Percentiles rank a stretch among this genome's conserved stretches.
Conservation (phyloP, 75 land plant genomes). For the Larix kaempferi region DNA sequence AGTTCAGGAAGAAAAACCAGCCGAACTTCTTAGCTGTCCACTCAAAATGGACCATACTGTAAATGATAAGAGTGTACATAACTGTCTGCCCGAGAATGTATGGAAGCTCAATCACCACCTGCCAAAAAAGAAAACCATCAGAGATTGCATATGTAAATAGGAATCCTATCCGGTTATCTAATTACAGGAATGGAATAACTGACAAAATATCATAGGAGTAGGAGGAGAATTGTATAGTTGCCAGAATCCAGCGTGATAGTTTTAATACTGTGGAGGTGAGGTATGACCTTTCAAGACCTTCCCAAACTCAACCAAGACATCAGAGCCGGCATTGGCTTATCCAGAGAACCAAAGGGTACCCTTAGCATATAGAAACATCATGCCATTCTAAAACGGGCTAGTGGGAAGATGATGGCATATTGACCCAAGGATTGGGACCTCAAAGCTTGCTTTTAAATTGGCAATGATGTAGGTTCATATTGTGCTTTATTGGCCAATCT, state of each 20-base stretch:
- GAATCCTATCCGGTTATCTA: neutral
- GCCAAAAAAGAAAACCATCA: neutral
- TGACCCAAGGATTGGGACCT: too few relatives aligned
- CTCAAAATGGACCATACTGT: constrained; percentile 74
- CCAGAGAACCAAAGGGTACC: too few relatives aligned
- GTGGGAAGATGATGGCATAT: too few relatives aligned
- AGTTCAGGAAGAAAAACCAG: constrained; percentile 69
- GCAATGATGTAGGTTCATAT: too few relatives aligned
- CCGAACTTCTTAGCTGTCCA: constrained; percentile 74
- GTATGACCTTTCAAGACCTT: too few relatives aligned
- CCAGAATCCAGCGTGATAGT: neutral
- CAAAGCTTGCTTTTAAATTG: too few relatives aligned
- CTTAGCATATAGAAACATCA: too few relatives aligned
- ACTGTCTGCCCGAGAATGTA: constrained; percentile 58
- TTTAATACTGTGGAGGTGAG: too few relatives aligned
- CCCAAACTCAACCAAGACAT: too few relatives aligned
- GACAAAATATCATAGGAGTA: neutral
- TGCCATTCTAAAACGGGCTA: too few relatives aligned
- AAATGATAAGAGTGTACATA: constrained; percentile 49
- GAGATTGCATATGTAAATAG: neutral
- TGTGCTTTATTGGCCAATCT: too few relatives aligned
- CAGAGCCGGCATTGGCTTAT: too few relatives aligned
- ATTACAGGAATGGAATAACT: neutral
- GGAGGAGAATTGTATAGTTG: neutral
- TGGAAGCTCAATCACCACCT: constrained; percentile 68